Evolutionary conservation across 2,329 filamentous ascomycete species (phyloP), one percentile per base, ranked within the genome.

Genomic region (Trichoderma polysporum): DNA sequence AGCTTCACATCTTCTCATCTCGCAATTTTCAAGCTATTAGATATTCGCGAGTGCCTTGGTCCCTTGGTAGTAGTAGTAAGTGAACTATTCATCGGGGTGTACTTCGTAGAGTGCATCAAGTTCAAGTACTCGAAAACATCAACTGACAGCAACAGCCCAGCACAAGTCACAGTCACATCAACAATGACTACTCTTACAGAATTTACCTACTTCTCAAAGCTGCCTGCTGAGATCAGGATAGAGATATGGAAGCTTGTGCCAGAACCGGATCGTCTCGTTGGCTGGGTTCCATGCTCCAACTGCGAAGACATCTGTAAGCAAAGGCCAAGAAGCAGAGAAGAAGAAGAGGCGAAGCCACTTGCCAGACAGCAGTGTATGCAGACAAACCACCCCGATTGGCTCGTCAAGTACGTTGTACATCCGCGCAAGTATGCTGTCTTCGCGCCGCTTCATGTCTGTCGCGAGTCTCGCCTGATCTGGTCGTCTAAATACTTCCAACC

Each of bases 341-440:
- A 39, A 31, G 53, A 58, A 22, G 33, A 29, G 12, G 35, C 33
- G 15, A 58, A 29, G 29, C n/a, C n/a, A 29, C 49, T 37, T 15
- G 65, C 52, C 13, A 63, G 54, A n/a, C 31, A 52, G 25, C 35
- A 35, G n/a, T 67, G 60, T 31, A 66, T 61, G 54, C 15, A 47
- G 29, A 27, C 4, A 79, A 78, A 54, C 19, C 66, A 66, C 17
- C 47, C 58, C 1, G 56, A 69, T 27, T 70, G 64, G 63, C 31
- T 62, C 0, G 52, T 68, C 33, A 39, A 67, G 41, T 69, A 68
- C 35, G 57, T 69, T 19, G 68, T 67, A 8, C 67, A 62, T 6
- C 67, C 68, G 17, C 59, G 67, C 19, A 50, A 33, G 15, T n/a
- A 65, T 25, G 57, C 35, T 31, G 31, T 69, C 27, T 69, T 70